Conservation (phyloP, 1,139 yeast species). For the Magnusiomyces ingens region DNA sequence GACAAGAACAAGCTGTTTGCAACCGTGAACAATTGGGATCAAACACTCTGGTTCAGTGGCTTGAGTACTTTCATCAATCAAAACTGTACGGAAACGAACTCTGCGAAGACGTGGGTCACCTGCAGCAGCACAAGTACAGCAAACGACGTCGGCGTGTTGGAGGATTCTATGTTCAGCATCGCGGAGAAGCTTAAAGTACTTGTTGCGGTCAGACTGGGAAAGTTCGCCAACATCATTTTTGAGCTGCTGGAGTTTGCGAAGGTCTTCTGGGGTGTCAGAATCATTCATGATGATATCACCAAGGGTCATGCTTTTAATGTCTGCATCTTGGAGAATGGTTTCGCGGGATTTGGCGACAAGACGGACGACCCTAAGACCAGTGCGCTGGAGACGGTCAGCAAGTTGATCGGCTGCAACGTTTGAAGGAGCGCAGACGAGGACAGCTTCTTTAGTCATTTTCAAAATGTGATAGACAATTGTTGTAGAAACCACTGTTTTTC, state of each 20-base stretch:
- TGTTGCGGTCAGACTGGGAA: constrained; percentile 46
- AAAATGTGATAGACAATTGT: constrained; percentile 76
- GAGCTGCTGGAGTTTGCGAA: constrained; percentile 52
- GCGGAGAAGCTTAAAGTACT: constrained; percentile 39
- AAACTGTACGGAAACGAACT: constrained; percentile 61
- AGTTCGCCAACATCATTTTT: constrained; percentile 69
- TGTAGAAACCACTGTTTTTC: constrained; percentile 91
- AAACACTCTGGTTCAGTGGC: constrained; percentile 89
- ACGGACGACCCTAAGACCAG: constrained; percentile 74
- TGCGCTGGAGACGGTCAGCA: constrained; percentile 56
- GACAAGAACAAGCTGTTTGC: constrained; percentile 80
- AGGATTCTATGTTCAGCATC: constrained; percentile 47
- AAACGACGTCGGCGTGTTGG: constrained; percentile 66
- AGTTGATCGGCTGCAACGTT: constrained; percentile 93
- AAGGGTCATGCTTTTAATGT: constrained; percentile 25
- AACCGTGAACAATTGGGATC: constrained; percentile 83
- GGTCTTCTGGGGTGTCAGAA: constrained; percentile 43
- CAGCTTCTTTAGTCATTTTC: constrained; percentile 49
- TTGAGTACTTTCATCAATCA: constrained; percentile 90
- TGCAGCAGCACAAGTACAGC: constrained; percentile 91
- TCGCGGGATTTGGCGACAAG: constrained; percentile 73
- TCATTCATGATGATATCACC: constrained; percentile 43
- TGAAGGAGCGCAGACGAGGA: constrained; percentile 91
- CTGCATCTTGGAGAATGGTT: constrained; percentile 21
- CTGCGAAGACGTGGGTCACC: constrained; percentile 59